Conservation (phyloP, 371 early-diverging fungal species). For the Basidiobolus heterosporus region DNA sequence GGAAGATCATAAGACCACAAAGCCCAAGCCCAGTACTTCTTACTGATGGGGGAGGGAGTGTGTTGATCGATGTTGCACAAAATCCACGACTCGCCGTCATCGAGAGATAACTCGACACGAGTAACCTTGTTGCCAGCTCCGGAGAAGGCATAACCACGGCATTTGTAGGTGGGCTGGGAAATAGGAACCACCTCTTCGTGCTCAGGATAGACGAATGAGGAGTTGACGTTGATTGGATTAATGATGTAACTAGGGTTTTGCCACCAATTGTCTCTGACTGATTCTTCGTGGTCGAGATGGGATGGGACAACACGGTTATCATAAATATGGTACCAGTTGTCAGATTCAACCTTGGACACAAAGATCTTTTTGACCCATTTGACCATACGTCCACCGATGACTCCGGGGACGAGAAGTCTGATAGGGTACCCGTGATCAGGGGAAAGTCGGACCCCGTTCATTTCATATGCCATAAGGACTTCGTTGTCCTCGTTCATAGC, state of each 20-base stretch:
- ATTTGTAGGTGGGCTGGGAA: slow-evolving; percentile 15
- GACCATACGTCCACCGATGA: slow-evolving; percentile 71
- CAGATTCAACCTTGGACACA: slow-evolving; percentile 35
- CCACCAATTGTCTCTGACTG: slow-evolving; percentile 33
- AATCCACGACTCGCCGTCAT: slow-evolving; percentile 60
- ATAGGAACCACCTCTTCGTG: slow-evolving; percentile 18
- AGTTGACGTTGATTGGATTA: slow-evolving; percentile 50
- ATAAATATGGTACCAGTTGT: slow-evolving; percentile 50
- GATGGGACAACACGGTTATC: slow-evolving; percentile 73
- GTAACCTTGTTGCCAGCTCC: slow-evolving; percentile 57
- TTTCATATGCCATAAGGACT: slow-evolving; percentile 59
- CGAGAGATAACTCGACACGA: slow-evolving; percentile 68
- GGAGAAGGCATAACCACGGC: slow-evolving; percentile 56
- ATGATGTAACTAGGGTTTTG: slow-evolving; percentile 38
- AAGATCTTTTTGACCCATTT: slow-evolving; percentile 55
- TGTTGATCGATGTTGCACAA: slow-evolving; percentile 23
- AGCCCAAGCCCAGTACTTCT: slow-evolving; percentile 49
- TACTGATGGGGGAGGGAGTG: slow-evolving; percentile 4
- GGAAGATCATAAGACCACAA: slow-evolving; percentile 37
- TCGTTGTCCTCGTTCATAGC: slow-evolving; percentile 49
- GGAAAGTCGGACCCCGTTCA: slow-evolving; percentile 60
- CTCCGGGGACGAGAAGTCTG: slow-evolving; percentile 65
- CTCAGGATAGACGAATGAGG: slow-evolving; percentile 27
- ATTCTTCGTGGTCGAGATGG: slow-evolving; percentile 22
- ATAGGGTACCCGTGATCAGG: slow-evolving; percentile 68